Conservation (phyloP, 164 flowering plant genomes). For the Nymphaea colorata region DNA sequence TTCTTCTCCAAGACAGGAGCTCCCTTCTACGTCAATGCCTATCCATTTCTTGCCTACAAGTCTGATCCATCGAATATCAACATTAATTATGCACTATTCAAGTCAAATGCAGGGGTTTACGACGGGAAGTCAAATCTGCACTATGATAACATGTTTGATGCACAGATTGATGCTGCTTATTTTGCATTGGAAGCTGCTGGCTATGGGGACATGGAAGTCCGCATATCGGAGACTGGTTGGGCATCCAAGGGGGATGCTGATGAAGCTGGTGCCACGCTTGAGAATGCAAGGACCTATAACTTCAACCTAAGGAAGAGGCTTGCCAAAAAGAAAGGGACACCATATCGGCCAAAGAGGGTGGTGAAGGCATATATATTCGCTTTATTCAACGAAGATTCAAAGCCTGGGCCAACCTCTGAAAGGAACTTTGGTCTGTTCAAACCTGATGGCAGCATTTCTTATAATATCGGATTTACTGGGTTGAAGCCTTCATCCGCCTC, state of each 20-base stretch:
- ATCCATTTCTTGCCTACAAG: constrained; percentile 77
- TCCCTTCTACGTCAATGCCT: constrained; percentile 73
- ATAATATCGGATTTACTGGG: constrained; percentile 74
- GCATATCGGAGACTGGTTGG: constrained; percentile 89
- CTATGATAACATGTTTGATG: constrained; percentile 84
- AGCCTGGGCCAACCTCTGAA: constrained; percentile 75
- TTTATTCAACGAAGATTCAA: constrained; percentile 69
- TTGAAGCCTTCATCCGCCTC: constrained; percentile 37
- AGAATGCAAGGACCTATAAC: constrained; percentile 65
- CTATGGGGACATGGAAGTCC: constrained; percentile 50
- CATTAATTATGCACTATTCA: constrained; percentile 60
- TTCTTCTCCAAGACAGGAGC: constrained; percentile 51
- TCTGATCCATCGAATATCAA: constrained; percentile 52
- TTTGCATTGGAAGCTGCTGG: constrained; percentile 65
- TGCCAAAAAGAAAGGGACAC: constrained; percentile 66
- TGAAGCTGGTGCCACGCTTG: constrained; percentile 49
- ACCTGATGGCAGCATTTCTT: constrained; percentile 76
- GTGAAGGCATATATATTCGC: constrained; percentile 69
- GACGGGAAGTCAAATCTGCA: constrained; percentile 66
- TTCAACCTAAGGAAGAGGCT: constrained; percentile 41
- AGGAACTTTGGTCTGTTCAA: constrained; percentile 85
- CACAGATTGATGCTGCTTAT: constrained; percentile 66
- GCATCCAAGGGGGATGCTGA: constrained; percentile 60
- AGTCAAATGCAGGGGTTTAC: constrained; percentile 36
- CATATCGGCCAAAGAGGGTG: constrained; percentile 44